Base-by-base conservation (phyloP, 2,329 filamentous ascomycete genomes). In the Domatiomyces globalis region DNA sequence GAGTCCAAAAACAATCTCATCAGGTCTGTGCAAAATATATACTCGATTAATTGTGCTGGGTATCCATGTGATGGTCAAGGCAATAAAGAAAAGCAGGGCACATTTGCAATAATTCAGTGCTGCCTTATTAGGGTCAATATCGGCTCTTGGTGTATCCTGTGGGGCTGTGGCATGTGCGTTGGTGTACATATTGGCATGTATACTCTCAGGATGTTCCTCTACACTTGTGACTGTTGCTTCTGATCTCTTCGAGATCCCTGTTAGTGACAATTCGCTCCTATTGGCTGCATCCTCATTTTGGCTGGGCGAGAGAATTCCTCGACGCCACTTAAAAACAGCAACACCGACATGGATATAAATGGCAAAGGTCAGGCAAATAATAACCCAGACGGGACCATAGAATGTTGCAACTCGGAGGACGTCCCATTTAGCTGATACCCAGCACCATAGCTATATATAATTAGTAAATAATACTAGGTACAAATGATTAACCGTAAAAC, bases 41-140 rank as follows among this genome's bases (percentile, higher is more conserved):
- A 89, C 76, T 8, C 87, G 76, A 64, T 94, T 92, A 54, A 83
- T 76, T 19, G 81, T 85, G 1, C 84, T 88, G 1, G 79, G 87
- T 52, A 89, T 65, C 63, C 71, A 69, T 53, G 70, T 68, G 49
- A 73, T 60, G 18, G 71, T 58, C 45, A 72, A 56, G 6, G 69
- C 68, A 44, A 69, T 53, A 51, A 68, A 66, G 61, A 69, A 67
- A 39, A 71, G 54, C 55, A 68, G 61, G 4, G 67, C 64, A 54
- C 66, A 67, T 51, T 69, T 66, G 47, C 64, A 63, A 56, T 69
- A 69, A 15, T 65, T 62, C 59, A 66, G 65, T 12, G 67, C 62
- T 22, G 69, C 68, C 7, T 63, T 62, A 55, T 62, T 68, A 15
- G 62, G 58, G 45, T 69, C 67, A 2, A 61, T 51, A 39, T 39